Percentiles rank a stretch among this genome's conserved stretches.
Evolutionary conservation across 1,284 basidiomycete species (phyloP).

Genomic region (Afroboletus lepidellus): DNA sequence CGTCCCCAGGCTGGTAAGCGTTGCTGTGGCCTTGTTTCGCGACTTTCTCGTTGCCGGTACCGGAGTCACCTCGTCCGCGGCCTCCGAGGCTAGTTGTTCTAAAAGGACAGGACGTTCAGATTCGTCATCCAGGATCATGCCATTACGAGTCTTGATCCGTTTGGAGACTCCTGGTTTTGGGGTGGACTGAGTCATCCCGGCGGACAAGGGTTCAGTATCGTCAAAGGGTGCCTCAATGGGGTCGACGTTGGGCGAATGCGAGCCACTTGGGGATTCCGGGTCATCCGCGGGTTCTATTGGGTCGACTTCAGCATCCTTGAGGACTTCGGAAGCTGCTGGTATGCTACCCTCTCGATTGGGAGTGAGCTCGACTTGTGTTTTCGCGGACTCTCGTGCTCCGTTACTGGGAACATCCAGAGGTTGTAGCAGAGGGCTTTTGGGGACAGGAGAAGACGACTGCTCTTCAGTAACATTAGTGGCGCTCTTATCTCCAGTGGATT

Average conservation of each 20-base stretch:
- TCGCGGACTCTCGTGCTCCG: neutral
- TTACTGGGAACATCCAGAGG: neutral
- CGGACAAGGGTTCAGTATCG: neutral
- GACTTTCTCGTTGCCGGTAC: conserved; percentile 3
- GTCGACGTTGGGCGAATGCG: conserved; percentile 12
- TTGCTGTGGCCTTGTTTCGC: neutral
- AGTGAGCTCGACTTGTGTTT: neutral
- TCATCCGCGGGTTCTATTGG: conserved; percentile 38
- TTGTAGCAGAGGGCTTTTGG: neutral
- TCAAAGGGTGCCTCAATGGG: conserved; percentile 31
- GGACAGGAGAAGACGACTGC: neutral
- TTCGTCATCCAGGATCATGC: conserved; percentile 23
- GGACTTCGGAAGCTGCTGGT: neutral
- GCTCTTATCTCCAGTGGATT: conserved; percentile 4
- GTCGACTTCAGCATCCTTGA: conserved; percentile 22
- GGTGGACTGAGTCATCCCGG: conserved; percentile 12
- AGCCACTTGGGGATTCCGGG: conserved; percentile 12
- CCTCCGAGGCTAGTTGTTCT: conserved; percentile 6
- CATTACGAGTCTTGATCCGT: conserved; percentile 40
- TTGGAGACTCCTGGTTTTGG: conserved; percentile 32
- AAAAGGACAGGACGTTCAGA: conserved; percentile 20
- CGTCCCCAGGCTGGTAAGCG: conserved; percentile 5
- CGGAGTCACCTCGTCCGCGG: conserved; percentile 1
- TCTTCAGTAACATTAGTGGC: neutral
- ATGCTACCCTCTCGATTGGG: neutral